A percentile compares a stretch with the other conserved stretches of the same genome.
Evolutionary conservation across 2,329 filamentous ascomycete species (phyloP).

Genomic region (Cyphellophora europaea): DNA sequence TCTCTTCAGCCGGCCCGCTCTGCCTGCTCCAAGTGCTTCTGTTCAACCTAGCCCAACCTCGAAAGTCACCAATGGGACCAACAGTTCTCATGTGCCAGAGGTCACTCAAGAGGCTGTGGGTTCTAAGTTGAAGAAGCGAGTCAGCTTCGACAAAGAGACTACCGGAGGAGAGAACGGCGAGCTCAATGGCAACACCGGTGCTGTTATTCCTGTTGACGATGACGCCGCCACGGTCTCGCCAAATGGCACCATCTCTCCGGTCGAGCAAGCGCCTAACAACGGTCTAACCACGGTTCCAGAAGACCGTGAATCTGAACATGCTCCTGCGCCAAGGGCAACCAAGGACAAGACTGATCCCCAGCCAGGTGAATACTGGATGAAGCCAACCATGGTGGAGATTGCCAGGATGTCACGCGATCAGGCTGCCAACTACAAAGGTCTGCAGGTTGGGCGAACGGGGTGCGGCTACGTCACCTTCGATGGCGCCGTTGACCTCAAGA

Average conservation of each 20-base stretch:
- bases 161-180: slow-evolving; percentile 30
- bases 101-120: slow-evolving; percentile 30
- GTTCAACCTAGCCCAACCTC: slow-evolving; percentile 13
- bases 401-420: slow-evolving; percentile 71
- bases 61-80: slow-evolving; percentile 29
- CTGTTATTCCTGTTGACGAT: slow-evolving; percentile 43
- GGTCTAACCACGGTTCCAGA: slow-evolving; percentile 74
- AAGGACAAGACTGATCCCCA: slow-evolving; percentile 36
- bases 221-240: slow-evolving; percentile 17
- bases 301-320: slow-evolving; percentile 36
- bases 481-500: slow-evolving; percentile 71
- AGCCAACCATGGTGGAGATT: slow-evolving; percentile 64
- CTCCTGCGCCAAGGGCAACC: slow-evolving; percentile 16
- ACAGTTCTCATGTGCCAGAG: slow-evolving; percentile 23
- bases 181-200: slow-evolving; percentile 34
- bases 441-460: slow-evolving; percentile 73
- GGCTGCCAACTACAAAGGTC: slow-evolving; percentile 61
- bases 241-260: slow-evolving; percentile 22
- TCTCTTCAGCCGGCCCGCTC: slow-evolving; percentile 40
- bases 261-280: slow-evolving; percentile 53
- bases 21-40: slow-evolving; percentile 26
- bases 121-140: slow-evolving; percentile 63
- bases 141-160: slow-evolving; percentile 75
- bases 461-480: slow-evolving; percentile 78
- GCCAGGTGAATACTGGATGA: slow-evolving; percentile 79